Evolutionary conservation across 75 land plant species (phyloP).

Genomic region (Adiantum capillusveneris): DNA sequence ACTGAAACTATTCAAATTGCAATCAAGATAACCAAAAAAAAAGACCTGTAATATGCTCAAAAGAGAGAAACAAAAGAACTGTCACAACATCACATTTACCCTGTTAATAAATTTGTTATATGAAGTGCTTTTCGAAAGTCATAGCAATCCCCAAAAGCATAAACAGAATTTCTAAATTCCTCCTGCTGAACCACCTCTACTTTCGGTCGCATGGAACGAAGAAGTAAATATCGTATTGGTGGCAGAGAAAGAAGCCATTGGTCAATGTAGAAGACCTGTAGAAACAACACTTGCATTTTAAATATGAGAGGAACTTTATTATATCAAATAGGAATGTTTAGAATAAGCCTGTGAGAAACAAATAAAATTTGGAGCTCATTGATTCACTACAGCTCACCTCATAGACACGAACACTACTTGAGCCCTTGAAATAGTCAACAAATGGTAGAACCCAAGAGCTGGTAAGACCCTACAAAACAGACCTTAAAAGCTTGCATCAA

Average conservation of each 20-base stretch:
- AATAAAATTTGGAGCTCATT: too few relatives aligned
- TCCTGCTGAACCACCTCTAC: conserved; percentile 10
- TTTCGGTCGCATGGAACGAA: conserved; percentile 52
- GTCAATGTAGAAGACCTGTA: conserved; percentile 81
- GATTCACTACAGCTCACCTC: conserved; percentile 4
- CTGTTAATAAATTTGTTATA: conserved; percentile 84
- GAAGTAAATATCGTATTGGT: conserved; percentile 56
- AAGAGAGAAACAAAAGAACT: neutral
- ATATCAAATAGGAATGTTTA: too few relatives aligned
- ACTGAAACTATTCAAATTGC: conserved; percentile 29
- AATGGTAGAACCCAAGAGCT: neutral
- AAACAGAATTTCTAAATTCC: conserved; percentile 43
- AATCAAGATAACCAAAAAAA: neutral
- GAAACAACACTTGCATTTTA: conserved; percentile 1
- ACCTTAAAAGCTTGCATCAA: too few relatives aligned
- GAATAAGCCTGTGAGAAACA: too few relatives aligned
- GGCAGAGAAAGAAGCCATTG: conserved; percentile 56
- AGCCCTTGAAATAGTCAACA: neutral
- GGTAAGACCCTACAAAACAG: neutral
- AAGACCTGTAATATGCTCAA: neutral
- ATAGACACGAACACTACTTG: neutral
- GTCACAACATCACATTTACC: conserved; percentile 33
- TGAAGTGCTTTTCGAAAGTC: conserved; percentile 68
- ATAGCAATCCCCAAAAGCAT: conserved; percentile 92
- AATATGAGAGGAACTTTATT: too few relatives aligned